A percentile compares a stretch with the other conserved stretches of the same genome.
phyloP scores from a whole-genome alignment of 2,329 filamentous ascomycete genomes.

The Aspergillus neoniger region DNA sequence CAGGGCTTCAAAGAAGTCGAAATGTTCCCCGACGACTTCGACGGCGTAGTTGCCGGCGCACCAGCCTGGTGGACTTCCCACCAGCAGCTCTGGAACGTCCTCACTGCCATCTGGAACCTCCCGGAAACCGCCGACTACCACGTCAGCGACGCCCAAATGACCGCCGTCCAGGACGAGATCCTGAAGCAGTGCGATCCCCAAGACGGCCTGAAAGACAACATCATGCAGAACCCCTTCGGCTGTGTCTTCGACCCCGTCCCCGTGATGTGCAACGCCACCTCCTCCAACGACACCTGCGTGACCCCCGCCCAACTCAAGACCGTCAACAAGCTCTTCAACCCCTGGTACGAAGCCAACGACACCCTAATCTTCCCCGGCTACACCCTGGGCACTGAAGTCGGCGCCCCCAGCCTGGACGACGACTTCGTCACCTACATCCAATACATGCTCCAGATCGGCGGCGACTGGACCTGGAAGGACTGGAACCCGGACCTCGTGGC shows the following conservation, averaged over 20 bases:
- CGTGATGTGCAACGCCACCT: constrained; percentile 37
- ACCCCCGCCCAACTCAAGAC: constrained; percentile 49
- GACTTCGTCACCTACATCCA: constrained; percentile 13
- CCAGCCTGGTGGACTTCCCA: constrained; percentile 55
- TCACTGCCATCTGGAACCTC: constrained; percentile 53
- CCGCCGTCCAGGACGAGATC: constrained; percentile 48
- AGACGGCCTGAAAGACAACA: constrained; percentile 54
- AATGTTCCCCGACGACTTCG: constrained; percentile 59
- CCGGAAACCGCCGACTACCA: constrained; percentile 49
- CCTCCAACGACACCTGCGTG: constrained; percentile 40
- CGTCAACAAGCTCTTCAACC: constrained; percentile 13
- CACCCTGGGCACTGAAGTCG: constrained; percentile 13
- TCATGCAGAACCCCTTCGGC: constrained; percentile 50
- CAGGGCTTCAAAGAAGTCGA: constrained; percentile 60
- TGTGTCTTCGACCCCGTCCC: constrained; percentile 43
- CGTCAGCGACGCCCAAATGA: constrained; percentile 47
- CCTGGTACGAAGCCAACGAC: constrained; percentile 25
- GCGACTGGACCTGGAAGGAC: constrained; percentile 39
- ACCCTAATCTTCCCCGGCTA: constrained; percentile 29
- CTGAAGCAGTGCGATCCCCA: constrained; percentile 54
- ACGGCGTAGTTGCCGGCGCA: constrained; percentile 56
- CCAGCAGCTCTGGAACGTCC: constrained; percentile 50
- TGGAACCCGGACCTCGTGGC: constrained; percentile 42
- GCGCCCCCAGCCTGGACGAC: constrained; percentile 12
- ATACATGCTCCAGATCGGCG: constrained; percentile 39